These are phyloP conservation scores for Phytophthora citricola DNA, from an alignment of 352 stramenopile species.

Conservation along the genomic window DNA sequence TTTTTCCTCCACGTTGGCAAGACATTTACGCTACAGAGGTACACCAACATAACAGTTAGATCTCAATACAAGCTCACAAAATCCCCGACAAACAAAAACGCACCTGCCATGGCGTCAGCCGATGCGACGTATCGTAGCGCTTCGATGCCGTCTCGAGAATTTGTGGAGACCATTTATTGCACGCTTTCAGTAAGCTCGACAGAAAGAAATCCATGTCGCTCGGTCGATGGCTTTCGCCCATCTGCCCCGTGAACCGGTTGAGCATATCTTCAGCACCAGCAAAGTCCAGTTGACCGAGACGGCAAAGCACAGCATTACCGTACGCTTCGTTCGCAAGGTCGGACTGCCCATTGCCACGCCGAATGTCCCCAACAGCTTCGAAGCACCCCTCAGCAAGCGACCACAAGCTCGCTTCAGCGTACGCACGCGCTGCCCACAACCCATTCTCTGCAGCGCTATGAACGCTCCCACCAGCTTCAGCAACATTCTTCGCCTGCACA, in stretches of 20 bases:
- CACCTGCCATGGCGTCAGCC: conserved; percentile 75
- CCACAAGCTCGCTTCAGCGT: conserved; percentile 64
- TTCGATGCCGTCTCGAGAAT: conserved; percentile 58
- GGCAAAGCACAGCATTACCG: conserved; percentile 65
- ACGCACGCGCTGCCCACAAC: conserved; percentile 54
- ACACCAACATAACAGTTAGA: conserved; percentile 5
- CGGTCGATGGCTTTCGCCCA: conserved; percentile 36
- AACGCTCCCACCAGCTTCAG: conserved; percentile 58
- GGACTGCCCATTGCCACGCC: conserved; percentile 41
- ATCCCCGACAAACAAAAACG: conserved; percentile 2
- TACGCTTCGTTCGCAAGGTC: conserved; percentile 62
- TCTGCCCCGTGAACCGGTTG: conserved; percentile 43
- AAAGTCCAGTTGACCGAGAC: conserved; percentile 64
- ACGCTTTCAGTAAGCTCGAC: conserved; percentile 60
- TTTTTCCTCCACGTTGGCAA: conserved; percentile 59
- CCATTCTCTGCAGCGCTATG: conserved; percentile 60
- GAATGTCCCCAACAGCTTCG: conserved; percentile 58
- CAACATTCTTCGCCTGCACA: conserved; percentile 58
- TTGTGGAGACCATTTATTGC: conserved; percentile 61
- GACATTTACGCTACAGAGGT: conserved; percentile 50
- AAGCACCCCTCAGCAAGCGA: conserved; percentile 60
- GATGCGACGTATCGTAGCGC: conserved; percentile 50
- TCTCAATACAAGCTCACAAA: not conserved
- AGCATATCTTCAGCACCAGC: conserved; percentile 61
- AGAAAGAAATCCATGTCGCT: conserved; percentile 69